Conservation (phyloP, 148 eudicot species). For the Amaranthus hypochondriacus region DNA sequence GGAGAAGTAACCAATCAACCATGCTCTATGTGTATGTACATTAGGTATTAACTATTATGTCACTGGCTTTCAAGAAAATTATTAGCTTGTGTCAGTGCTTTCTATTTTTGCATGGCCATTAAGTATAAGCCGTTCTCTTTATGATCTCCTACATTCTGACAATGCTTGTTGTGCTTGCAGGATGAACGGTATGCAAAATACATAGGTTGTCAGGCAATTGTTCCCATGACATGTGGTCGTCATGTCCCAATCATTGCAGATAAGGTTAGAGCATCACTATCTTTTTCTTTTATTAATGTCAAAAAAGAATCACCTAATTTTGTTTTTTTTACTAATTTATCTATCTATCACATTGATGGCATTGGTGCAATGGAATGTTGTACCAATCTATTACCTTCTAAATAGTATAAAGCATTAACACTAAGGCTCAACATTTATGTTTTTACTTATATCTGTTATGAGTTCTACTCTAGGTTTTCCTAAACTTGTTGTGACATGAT, state of each 20-base stretch:
- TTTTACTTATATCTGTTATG: not conserved
- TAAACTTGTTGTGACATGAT: not conserved
- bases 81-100: not conserved
- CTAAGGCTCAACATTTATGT: not conserved
- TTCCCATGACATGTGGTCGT: constrained; percentile 87
- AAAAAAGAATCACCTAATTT: not conserved
- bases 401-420: not conserved
- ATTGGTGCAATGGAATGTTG: too few species aligned
- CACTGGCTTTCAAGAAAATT: not conserved
- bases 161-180: constrained; percentile 33
- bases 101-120: not conserved
- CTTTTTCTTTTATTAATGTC: not conserved
- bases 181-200: constrained; percentile 90
- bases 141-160: constrained; percentile 3
- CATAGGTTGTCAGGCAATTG: constrained; percentile 80
- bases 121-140: not conserved
- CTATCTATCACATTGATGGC: too few species aligned
- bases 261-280: constrained; percentile 40
- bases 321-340: not conserved
- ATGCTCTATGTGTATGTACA: not conserved
- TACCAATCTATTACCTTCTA: too few species aligned
- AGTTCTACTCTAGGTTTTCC: not conserved
- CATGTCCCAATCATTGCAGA: constrained; percentile 85
- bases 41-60: not conserved
- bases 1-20: not conserved